Base-by-base conservation (phyloP, 805 yeast genomes). In the Kodamaea sagamina region DNA sequence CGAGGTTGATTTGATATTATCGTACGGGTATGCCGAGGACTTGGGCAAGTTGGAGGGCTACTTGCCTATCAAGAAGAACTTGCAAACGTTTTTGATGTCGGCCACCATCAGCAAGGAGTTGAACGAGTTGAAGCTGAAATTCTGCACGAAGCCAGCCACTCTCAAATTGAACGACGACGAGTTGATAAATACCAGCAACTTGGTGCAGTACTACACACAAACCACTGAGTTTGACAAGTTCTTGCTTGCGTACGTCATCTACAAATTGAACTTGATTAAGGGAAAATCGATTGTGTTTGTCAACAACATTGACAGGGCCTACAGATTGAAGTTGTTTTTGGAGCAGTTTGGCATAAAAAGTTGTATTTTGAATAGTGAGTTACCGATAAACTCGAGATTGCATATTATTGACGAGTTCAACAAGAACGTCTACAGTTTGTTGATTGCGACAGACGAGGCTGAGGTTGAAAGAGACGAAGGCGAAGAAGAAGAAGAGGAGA, bases 351-450 rank as follows among this genome's bases (percentile, higher is more conserved):
- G 99, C 49, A 80, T 93, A 47, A 84, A 81, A 52, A 76, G 93
- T 43, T 86, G 96, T 68, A 85, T 93, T 22, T 73, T 93, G 47
- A 93, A 93, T 62, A 82, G 95, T 52, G 99, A 93, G 61, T 74
- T 93, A 41, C 99, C 99, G 11, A 74, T 89, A 10, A 89, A 90
- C 55, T 90, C 98, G 0, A 79, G 99, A 58, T 75, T 92, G 49
- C 98, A 93, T 59, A 90, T 93, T 45, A 96, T 93, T 32, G 97
- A 93, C 43, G 96, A 90, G 63, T 93, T 85, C 68, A 93, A 93
- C 69, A 88, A 88, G 58, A 87, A 86, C 62, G 85, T 89, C 6
- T 93, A 89, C 71, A 80, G 81, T 54, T 68, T 93, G 50, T 71
- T 93, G 54, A 93, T 93, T 61, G 98, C 99, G 21, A 93, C 99